Evolutionary conservation across 768 basidiomycete genomes (phyloP).

Genomic region (Kwoniella europaea): DNA sequence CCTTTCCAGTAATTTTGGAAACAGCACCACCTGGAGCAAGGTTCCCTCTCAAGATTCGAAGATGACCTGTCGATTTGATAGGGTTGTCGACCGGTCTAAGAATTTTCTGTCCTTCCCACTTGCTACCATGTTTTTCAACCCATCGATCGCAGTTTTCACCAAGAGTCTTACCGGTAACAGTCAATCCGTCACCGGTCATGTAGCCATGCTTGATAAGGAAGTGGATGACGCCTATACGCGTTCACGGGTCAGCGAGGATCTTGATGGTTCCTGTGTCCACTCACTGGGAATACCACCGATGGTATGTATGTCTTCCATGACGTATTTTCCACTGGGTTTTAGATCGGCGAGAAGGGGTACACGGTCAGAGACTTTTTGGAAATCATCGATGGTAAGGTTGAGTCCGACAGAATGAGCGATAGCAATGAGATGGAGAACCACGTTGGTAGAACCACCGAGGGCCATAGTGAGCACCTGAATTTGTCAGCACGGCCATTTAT

Average conservation of each 20-base stretch:
- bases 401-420: slow-evolving; percentile 96
- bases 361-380: slow-evolving; percentile 89
- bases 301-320: slow-evolving; percentile 96
- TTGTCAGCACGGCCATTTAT: slow-evolving; percentile 5
- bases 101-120: slow-evolving; percentile 77
- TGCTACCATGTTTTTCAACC: slow-evolving; percentile 59
- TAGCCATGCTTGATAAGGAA: slow-evolving; percentile 84
- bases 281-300: slow-evolving; percentile 94
- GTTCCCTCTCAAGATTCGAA: slow-evolving; percentile 79
- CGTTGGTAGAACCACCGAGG: slow-evolving; percentile 96
- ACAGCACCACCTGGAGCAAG: slow-evolving; percentile 84
- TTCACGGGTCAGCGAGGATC: slow-evolving; percentile 5
- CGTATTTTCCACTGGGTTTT: slow-evolving; percentile 96
- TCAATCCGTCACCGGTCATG: slow-evolving; percentile 87
- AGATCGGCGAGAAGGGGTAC: slow-evolving; percentile 94
- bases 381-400: slow-evolving; percentile 84
- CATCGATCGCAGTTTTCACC: slow-evolving; percentile 88
- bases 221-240: slow-evolving; percentile 71
- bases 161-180: slow-evolving; percentile 88
- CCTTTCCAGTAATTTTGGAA: slow-evolving; percentile 92
- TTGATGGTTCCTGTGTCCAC: slow-evolving; percentile 49
- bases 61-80: slow-evolving; percentile 83
- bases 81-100: slow-evolving; percentile 74
- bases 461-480: slow-evolving; percentile 89
- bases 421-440: slow-evolving; percentile 94